Conservation (phyloP, 805 yeast species). For the Wickerhamomyces canadensis region DNA sequence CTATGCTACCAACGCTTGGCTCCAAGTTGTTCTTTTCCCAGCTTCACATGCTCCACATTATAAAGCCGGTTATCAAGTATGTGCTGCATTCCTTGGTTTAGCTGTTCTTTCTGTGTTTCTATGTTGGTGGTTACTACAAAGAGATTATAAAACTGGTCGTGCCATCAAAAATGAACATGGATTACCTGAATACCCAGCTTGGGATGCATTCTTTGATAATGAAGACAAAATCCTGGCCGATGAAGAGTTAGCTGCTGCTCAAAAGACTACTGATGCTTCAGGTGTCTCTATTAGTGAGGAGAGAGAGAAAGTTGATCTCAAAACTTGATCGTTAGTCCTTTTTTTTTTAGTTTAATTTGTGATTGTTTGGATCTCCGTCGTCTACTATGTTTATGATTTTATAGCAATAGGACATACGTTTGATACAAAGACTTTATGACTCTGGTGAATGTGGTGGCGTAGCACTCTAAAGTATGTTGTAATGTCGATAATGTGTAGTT, state of each 20-base stretch:
- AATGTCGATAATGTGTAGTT: too few relatives aligned
- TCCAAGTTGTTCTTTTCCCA: conserved; percentile 29
- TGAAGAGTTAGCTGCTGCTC: conserved; percentile 1
- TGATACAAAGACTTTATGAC: too few relatives aligned
- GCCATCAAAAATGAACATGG: conserved; percentile 11
- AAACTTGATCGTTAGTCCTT: too few relatives aligned
- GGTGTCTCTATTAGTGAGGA: not conserved
- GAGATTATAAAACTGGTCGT: conserved; percentile 29
- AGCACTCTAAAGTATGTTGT: too few relatives aligned
- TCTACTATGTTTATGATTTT: too few relatives aligned
- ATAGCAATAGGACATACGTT: too few relatives aligned
- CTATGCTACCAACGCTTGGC: conserved; percentile 29
- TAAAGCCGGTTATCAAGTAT: conserved; percentile 27
- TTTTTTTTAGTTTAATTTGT: too few relatives aligned
- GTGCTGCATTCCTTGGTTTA: conserved; percentile 16
- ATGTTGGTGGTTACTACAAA: conserved; percentile 28
- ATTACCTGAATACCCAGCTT: conserved; percentile 12
- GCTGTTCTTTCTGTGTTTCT: conserved; percentile 7
- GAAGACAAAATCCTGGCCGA: conserved; percentile 4
- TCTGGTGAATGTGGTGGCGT: too few relatives aligned
- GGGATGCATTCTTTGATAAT: conserved; percentile 9
- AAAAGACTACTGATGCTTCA: not conserved
- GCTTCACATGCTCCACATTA: conserved; percentile 30
- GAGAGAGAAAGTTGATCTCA: too few relatives aligned
- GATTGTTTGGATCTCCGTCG: too few relatives aligned